phyloP scores from a whole-genome alignment of 148 eudicot species.

The Amaranthus palmeri region DNA sequence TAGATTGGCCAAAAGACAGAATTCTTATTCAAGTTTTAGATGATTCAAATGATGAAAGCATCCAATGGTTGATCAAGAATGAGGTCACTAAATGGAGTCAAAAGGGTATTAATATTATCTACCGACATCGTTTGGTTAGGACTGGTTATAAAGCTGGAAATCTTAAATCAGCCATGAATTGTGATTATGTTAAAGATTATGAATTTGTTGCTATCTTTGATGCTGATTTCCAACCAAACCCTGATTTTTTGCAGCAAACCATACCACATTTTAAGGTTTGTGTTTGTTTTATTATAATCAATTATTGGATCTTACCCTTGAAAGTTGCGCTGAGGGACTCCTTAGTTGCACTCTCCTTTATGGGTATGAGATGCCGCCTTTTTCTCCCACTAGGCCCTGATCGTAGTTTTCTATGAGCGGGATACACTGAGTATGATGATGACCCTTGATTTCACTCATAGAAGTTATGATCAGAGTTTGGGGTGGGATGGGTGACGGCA shows the following conservation, averaged over 20 bases:
- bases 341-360: no score
- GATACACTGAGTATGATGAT: background rate
- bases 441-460: background rate
- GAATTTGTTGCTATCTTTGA: constrained; percentile 79
- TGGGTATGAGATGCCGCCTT: no score
- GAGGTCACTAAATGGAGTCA: constrained; percentile 60
- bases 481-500: no score
- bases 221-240: constrained; percentile 74
- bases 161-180: constrained; percentile 74
- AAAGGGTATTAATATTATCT: constrained; percentile 56
- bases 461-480: no score
- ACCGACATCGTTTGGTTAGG: constrained; percentile 56
- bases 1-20: constrained; percentile 65
- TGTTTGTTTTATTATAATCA: background rate
- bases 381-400: background rate
- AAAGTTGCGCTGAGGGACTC: no score
- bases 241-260: constrained; percentile 57
- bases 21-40: constrained; percentile 61
- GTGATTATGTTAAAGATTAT: constrained; percentile 66
- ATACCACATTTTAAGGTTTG: constrained; percentile 71
- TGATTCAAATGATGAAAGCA: constrained; percentile 60
- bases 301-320: background rate
- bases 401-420: no score
- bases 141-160: constrained; percentile 79
- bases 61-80: constrained; percentile 52